Evolutionary conservation across 1,139 yeast species (phyloP).

Genomic region (Protomyces arabidopsidicola): DNA sequence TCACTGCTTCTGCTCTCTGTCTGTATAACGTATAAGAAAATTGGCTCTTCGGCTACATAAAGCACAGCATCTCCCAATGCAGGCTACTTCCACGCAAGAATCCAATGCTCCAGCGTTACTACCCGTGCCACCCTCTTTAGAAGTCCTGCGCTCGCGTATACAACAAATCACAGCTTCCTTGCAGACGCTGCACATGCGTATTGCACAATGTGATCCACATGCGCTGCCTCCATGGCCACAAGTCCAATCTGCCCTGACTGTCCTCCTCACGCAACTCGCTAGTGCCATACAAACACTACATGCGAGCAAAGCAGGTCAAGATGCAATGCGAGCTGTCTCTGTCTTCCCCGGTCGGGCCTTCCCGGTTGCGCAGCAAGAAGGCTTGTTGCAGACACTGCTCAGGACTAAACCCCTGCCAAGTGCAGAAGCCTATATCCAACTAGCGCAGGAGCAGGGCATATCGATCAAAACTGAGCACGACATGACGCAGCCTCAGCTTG

Average conservation of each 20-base stretch:
- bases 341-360: constrained; percentile 69
- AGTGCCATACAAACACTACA: constrained; percentile 13
- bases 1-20: too few species aligned
- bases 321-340: constrained; percentile 12
- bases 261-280: constrained; percentile 13
- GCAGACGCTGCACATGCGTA: constrained; percentile 11
- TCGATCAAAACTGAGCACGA: not conserved
- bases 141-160: constrained; percentile 13
- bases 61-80: too few species aligned
- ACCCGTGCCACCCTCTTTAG: constrained; percentile 19
- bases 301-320: constrained; percentile 1
- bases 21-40: too few species aligned
- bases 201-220: not conserved
- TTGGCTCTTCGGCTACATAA: too few species aligned
- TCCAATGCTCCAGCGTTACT: not conserved
- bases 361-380: constrained; percentile 79
- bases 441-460: not conserved
- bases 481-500: not conserved
- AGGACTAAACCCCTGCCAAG: constrained; percentile 86
- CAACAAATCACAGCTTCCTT: constrained; percentile 23
- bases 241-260: constrained; percentile 14
- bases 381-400: constrained; percentile 70
- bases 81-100: too few species aligned
- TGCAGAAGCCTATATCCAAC: constrained; percentile 64
- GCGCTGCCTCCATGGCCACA: constrained; percentile 15